phyloP scores from a whole-genome alignment of 768 basidiomycete species.

The Trametes coccinea region DNA sequence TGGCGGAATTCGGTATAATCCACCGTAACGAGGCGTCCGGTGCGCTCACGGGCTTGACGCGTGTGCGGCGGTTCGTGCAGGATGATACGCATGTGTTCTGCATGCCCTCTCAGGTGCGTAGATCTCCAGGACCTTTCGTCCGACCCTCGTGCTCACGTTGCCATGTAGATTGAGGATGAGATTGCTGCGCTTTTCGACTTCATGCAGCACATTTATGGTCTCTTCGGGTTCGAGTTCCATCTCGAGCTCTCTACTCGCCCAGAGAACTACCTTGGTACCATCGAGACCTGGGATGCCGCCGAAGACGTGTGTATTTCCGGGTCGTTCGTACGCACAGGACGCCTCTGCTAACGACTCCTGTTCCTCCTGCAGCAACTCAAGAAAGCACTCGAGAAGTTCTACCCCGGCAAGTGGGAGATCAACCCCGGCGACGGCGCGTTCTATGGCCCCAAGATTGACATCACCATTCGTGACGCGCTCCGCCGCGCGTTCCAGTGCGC shows the following conservation, averaged over 20 bases:
- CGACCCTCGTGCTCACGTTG: too few species aligned
- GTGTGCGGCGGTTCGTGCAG: constrained; percentile 94
- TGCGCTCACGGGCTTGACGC: constrained; percentile 87
- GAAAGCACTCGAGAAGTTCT: constrained; percentile 78
- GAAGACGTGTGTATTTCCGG: constrained; percentile 57
- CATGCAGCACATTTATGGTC: constrained; percentile 89
- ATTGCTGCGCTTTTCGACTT: constrained; percentile 90
- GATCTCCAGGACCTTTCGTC: background rate
- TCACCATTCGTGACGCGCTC: constrained; percentile 91
- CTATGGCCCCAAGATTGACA: constrained; percentile 99
- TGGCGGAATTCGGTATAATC: constrained; percentile 98
- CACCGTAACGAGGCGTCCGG: constrained; percentile 97
- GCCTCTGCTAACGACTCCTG: background rate
- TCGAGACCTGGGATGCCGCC: constrained; percentile 89
- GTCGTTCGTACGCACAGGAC: too few species aligned
- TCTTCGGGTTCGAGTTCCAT: constrained; percentile 93
- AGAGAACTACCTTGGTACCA: constrained; percentile 85
- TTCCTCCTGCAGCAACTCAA: constrained; percentile 66
- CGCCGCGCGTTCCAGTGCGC: constrained; percentile 96
- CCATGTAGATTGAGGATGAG: constrained; percentile 75
- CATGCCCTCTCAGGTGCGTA: constrained; percentile 79
- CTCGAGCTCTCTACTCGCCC: constrained; percentile 96
- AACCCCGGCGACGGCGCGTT: constrained; percentile 98
- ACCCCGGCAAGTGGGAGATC: constrained; percentile 87
- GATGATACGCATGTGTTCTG: constrained; percentile 99